phyloP scores from a whole-genome alignment of 345 rosid genomes.

The Populus simonii region DNA sequence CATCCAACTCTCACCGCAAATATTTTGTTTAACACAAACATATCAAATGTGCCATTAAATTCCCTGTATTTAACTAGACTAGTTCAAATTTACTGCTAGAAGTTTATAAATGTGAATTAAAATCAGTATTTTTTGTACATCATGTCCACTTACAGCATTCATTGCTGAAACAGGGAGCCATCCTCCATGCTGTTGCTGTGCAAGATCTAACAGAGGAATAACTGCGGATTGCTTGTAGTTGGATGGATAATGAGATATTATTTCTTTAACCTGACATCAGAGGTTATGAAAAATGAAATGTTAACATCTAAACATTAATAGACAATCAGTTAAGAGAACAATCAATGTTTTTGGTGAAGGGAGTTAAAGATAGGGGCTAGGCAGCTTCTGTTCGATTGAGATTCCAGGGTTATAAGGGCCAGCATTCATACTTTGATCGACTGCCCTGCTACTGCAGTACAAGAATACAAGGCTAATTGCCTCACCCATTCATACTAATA shows the following conservation, averaged over 20 bases:
- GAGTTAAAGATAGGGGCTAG: neutral
- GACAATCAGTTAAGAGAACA: neutral
- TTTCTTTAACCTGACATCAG: constrained; percentile 68
- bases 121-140: neutral
- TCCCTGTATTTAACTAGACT: neutral
- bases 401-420: neutral
- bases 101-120: neutral
- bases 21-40: neutral
- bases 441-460: neutral
- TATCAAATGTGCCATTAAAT: neutral
- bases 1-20: neutral
- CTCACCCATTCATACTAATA: neutral
- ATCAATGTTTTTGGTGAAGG: neutral
- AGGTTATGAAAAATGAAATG: neutral
- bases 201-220: constrained; percentile 95
- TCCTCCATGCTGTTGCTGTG: constrained; percentile 99
- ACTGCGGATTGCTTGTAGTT: constrained; percentile 99
- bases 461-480: neutral
- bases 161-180: constrained; percentile 99
- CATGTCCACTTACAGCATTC: constrained; percentile 65
- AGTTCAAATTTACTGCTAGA: neutral
- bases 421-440: neutral
- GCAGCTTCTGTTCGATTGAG: neutral
- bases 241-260: constrained; percentile 89
- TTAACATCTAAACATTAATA: neutral